Evolutionary conservation across 2,329 filamentous ascomycete genomes (phyloP).

Genomic region (Colletotrichum cordylinicola): DNA sequence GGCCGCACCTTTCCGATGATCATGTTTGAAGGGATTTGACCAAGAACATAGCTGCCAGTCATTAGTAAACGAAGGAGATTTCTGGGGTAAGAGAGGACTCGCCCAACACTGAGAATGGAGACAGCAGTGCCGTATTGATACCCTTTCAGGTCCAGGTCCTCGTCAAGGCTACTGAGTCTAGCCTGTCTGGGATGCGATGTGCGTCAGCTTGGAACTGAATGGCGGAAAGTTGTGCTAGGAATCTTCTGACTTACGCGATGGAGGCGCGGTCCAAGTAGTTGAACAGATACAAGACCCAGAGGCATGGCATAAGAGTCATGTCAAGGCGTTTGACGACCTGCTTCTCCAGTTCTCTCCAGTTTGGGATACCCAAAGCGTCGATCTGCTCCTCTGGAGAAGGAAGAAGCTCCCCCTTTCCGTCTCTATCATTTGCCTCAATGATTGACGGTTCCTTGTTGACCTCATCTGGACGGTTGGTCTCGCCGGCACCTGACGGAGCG

Average conservation of each 20-base stretch:
- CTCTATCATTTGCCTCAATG: slow-evolving; percentile 1
- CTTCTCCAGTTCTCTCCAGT: slow-evolving; percentile 26
- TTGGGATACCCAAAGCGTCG: slow-evolving; percentile 24
- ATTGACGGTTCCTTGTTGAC: not conserved
- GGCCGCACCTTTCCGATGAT: slow-evolving; percentile 23
- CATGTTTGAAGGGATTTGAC: slow-evolving; percentile 25
- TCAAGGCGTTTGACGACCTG: slow-evolving; percentile 25
- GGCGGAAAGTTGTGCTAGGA: accelerated
- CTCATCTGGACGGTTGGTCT: not conserved
- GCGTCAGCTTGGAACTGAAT: not conserved
- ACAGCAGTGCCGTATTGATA: slow-evolving; percentile 30
- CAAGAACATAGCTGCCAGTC: slow-evolving; percentile 9
- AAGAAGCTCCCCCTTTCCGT: not conserved
- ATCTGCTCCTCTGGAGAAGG: slow-evolving; percentile 24
- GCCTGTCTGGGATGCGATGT: slow-evolving; percentile 22
- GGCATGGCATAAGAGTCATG: slow-evolving; percentile 25
- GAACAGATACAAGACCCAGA: slow-evolving; percentile 26
- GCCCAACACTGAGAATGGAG: slow-evolving; percentile 29
- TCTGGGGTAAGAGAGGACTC: not conserved
- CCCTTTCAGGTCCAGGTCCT: slow-evolving; percentile 27
- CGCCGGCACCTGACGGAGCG: not conserved
- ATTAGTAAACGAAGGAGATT: accelerated
- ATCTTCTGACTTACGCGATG: not conserved
- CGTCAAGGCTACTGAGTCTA: slow-evolving; percentile 26
- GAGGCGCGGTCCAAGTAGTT: slow-evolving; percentile 26